Evolutionary conservation across 192 early-diverging fungal species (phyloP), one percentile per base, ranked within the genome.

Genomic region (Linnemannia schmuckeri): DNA sequence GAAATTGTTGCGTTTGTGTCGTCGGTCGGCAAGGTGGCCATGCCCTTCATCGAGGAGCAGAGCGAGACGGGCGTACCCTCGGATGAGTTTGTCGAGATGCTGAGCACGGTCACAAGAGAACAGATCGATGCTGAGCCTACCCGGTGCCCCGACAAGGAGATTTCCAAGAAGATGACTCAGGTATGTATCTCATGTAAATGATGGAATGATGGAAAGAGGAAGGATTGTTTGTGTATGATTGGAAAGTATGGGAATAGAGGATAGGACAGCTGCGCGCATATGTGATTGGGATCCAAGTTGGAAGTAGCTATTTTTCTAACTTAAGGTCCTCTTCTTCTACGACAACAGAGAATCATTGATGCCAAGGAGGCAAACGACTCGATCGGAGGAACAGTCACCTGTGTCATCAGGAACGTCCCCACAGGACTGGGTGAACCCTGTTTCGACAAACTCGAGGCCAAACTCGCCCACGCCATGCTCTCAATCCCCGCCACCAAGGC

Each of bases 401-500:
- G 98, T 86, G 97, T 99, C 47, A 97, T 99, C 88, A 93, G 98
- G 70, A 97, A 97, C 75, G 92, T 94, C 37, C 98, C 98, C 7
- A 87, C 91, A 27, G 98, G 98, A 5, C 91, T 99, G 49, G 98
- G 98, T 72, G 98, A 99, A 89, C 98, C 98, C 22, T 97, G 96
- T 89, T 99, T 99, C 82, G 98, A 99, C 88, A 99, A 99, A 88
- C 91, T 99, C 41, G 98, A 99, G 90, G 98, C 98, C 20, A 89
- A 94, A 78, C 89, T 99, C 72, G 98, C 98, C 10, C 98, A 99
- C 82, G 98, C 98, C 12, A 99, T 99, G 98, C 89, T 99, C 76
- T 98, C 97, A 33, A 98, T 99, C 76, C 98, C 98, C 10, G 98
- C 98, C 6, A 99, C 98, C 30, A 99, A 99, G 88, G 96, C 96